Evolutionary conservation across 352 stramenopile species (phyloP).

Genomic region (Phytopythium kandeliae): DNA sequence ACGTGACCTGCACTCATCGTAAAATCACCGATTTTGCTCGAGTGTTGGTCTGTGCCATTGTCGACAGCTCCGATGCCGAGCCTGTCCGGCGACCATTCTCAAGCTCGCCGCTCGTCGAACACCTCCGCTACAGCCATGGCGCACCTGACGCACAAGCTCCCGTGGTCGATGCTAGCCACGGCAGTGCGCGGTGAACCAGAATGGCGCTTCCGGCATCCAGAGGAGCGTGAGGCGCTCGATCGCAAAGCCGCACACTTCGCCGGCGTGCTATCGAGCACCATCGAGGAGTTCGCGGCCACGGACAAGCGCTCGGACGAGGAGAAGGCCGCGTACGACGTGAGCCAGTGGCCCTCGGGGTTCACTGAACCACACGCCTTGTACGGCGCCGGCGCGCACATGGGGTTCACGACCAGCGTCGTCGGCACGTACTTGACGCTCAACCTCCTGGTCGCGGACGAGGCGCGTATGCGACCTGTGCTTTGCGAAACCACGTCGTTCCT

Average conservation of each 20-base stretch:
- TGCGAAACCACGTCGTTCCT: not conserved
- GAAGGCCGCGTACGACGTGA: not conserved
- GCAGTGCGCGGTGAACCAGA: not conserved
- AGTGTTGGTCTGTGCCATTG: too few relatives aligned
- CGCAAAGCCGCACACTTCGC: not conserved
- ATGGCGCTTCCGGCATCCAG: too few relatives aligned
- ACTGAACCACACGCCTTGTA: not conserved
- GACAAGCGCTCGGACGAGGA: constrained; percentile 1
- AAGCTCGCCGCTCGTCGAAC: too few relatives aligned
- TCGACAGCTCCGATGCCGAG: too few relatives aligned
- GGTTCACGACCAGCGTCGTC: not conserved
- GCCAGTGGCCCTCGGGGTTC: not conserved
- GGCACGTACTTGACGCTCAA: not conserved
- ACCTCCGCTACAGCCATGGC: not conserved
- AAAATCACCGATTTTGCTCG: too few relatives aligned
- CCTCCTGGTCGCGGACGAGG: constrained; percentile 2
- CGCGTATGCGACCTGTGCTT: not conserved
- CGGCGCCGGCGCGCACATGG: not conserved
- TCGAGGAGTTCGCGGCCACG: not conserved
- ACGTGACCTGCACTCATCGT: too few relatives aligned
- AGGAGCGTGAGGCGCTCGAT: not conserved
- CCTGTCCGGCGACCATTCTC: too few relatives aligned
- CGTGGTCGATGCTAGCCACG: not conserved
- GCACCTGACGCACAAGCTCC: constrained; percentile 4
- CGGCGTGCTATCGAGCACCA: not conserved